These are phyloP conservation scores for Aspergillus sp. DNA, from an alignment of 2,329 filamentous ascomycete species.

Conservation along the genomic window DNA sequence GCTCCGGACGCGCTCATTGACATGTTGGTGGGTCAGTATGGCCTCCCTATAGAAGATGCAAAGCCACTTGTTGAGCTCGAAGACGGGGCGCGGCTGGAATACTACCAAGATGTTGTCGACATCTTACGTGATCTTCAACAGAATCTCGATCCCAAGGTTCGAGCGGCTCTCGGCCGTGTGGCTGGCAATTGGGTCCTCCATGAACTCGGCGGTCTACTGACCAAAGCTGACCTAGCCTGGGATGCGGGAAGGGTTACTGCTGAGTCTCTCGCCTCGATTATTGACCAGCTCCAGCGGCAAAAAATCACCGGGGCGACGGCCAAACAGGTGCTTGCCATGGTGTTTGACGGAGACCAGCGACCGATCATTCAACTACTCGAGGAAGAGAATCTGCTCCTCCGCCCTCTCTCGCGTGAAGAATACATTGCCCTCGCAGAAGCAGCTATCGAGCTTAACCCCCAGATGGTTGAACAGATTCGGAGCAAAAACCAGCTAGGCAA, in stretches of 20 bases:
- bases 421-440: conserved; percentile 56
- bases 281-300: conserved; percentile 44
- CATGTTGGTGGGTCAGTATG: conserved; percentile 63
- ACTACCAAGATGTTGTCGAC: conserved; percentile 59
- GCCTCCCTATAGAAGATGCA: conserved; percentile 77
- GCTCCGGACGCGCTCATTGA: conserved; percentile 70
- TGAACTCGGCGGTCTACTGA: conserved; percentile 66
- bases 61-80: conserved; percentile 75
- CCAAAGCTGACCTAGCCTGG: conserved; percentile 52
- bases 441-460: conserved; percentile 55
- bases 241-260: conserved; percentile 41
- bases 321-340: conserved; percentile 57
- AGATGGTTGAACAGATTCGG: conserved; percentile 60
- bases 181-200: conserved; percentile 72
- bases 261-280: conserved; percentile 45
- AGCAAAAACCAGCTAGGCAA: conserved; percentile 63
- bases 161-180: conserved; percentile 45
- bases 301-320: conserved; percentile 57
- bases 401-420: conserved; percentile 55
- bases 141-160: conserved; percentile 26
- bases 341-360: conserved; percentile 54
- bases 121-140: conserved; percentile 30
- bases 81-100: conserved; percentile 75
- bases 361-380: conserved; percentile 55
- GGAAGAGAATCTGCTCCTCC: conserved; percentile 56